phyloP scores from a whole-genome alignment of 768 basidiomycete genomes.

The Panellus pusillus region DNA sequence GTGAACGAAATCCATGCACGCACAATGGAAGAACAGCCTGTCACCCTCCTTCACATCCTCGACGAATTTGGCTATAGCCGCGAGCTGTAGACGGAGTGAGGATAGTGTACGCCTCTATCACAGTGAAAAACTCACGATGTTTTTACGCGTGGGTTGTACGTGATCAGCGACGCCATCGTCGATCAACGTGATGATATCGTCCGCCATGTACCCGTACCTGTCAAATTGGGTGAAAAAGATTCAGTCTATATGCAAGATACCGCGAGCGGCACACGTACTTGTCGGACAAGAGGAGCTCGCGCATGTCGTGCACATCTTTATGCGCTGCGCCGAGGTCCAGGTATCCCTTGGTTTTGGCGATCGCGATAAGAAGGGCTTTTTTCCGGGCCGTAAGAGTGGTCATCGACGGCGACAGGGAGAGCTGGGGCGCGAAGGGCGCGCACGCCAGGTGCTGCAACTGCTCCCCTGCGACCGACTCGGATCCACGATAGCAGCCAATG shows the following conservation, averaged over 20 bases:
- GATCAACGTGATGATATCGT: neutral
- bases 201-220: neutral
- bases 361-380: constrained; percentile 9
- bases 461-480: too few species aligned
- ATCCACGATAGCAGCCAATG: too few species aligned
- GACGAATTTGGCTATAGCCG: constrained; percentile 3
- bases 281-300: neutral
- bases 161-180: constrained; percentile 6
- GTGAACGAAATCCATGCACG: neutral
- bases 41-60: constrained; percentile 4
- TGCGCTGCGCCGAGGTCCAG: neutral
- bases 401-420: too few species aligned
- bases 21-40: neutral
- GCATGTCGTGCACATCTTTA: constrained; percentile 1
- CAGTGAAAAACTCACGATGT: neutral
- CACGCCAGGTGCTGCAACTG: too few species aligned
- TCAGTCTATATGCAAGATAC: neutral
- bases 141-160: constrained; percentile 5
- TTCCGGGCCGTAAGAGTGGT: neutral
- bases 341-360: neutral
- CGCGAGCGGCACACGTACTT: neutral
- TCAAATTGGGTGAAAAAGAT: neutral
- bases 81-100: neutral
- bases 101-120: neutral
- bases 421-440: too few species aligned